These are phyloP conservation scores for Fusarium sp. DNA, from an alignment of 2,329 filamentous ascomycete species.

Conservation along the genomic window DNA sequence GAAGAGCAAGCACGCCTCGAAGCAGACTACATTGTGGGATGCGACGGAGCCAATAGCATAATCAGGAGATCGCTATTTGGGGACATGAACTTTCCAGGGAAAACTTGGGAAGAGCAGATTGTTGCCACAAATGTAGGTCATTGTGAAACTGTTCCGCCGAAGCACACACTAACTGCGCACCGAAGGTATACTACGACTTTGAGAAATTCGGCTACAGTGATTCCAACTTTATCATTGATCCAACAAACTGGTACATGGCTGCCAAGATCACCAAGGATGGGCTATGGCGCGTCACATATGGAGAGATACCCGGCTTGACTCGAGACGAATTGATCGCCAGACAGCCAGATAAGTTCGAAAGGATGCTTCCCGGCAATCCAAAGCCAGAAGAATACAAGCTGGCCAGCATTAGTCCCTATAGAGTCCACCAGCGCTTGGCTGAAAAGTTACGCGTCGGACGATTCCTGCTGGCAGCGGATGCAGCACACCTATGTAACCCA, in stretches of 20 bases:
- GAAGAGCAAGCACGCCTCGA: constrained; percentile 39
- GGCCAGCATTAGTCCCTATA: constrained; percentile 68
- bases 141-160: background rate
- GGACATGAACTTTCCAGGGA: constrained; percentile 64
- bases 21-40: constrained; percentile 66
- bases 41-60: constrained; percentile 63
- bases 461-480: constrained; percentile 68
- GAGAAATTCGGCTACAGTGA: constrained; percentile 64
- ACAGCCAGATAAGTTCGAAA: constrained; percentile 64
- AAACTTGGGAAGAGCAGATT: constrained; percentile 69
- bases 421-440: constrained; percentile 70
- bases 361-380: constrained; percentile 20
- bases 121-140: constrained; percentile 68
- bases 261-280: constrained; percentile 68
- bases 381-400: constrained; percentile 57
- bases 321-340: constrained; percentile 63
- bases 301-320: constrained; percentile 64
- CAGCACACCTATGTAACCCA: constrained; percentile 66
- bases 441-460: constrained; percentile 66
- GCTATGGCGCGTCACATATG: constrained; percentile 72
- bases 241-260: constrained; percentile 69
- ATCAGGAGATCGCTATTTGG: constrained; percentile 63
- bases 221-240: constrained; percentile 70
- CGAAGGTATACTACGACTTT: constrained; percentile 70
- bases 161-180: background rate